Conservation (phyloP, 192 early-diverging fungal species). For the Backusella macrospora region DNA sequence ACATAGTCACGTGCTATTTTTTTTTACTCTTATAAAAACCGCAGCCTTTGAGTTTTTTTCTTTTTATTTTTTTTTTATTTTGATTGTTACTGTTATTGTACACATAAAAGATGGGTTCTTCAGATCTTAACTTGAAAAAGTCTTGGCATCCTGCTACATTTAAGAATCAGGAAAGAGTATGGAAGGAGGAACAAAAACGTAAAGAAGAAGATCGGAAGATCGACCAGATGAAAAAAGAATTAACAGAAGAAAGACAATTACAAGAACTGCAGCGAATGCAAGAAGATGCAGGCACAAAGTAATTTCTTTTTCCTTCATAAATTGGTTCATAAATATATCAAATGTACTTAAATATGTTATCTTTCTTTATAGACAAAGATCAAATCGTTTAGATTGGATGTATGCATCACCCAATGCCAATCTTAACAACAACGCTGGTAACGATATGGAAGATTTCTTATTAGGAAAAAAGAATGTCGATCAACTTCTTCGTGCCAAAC, state of each 20-base stretch:
- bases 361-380: slow-evolving; percentile 26
- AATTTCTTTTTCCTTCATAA: slow-evolving; percentile 4
- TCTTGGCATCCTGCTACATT: slow-evolving; percentile 95
- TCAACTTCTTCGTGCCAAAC: slow-evolving; percentile 53
- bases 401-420: slow-evolving; percentile 72
- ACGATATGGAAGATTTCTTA: slow-evolving; percentile 89
- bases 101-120: slow-evolving; percentile 38
- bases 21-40: too few species aligned
- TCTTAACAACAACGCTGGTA: slow-evolving; percentile 35
- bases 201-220: slow-evolving; percentile 87
- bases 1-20: too few species aligned
- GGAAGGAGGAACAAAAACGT: slow-evolving; percentile 81
- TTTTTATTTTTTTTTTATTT: neutral
- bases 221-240: slow-evolving; percentile 89
- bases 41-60: too few species aligned
- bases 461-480: slow-evolving; percentile 87
- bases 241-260: slow-evolving; percentile 86
- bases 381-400: slow-evolving; percentile 96
- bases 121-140: slow-evolving; percentile 76
- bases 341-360: neutral
- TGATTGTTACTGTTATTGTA: too few species aligned
- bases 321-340: too few species aligned
- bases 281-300: slow-evolving; percentile 64
- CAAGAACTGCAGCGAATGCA: slow-evolving; percentile 83
- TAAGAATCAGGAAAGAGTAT: slow-evolving; percentile 89